Percentiles rank a stretch among this genome's conserved stretches.
phyloP scores from a whole-genome alignment of 2,329 filamentous ascomycete genomes.

The Colletotrichum tropicale region DNA sequence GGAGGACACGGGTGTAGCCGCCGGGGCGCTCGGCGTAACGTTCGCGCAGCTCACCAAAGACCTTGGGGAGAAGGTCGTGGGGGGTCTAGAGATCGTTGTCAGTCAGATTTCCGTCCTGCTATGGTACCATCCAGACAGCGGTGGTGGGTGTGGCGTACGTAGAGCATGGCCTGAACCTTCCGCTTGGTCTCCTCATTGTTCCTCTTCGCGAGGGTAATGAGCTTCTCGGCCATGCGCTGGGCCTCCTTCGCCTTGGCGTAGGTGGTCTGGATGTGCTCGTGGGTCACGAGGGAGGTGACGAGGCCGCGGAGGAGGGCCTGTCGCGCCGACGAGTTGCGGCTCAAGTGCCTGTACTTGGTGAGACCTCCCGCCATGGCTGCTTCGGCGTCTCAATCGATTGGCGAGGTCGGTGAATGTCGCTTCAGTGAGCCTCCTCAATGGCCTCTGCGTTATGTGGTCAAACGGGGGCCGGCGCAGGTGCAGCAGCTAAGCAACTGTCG shows the following conservation, averaged over 20 bases:
- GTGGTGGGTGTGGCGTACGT: conserved; percentile 58
- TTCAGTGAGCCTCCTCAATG: conserved; percentile 16
- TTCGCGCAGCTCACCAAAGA: conserved; percentile 81
- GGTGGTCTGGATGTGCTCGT: conserved; percentile 94
- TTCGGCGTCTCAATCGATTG: neutral
- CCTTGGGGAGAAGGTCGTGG: conserved; percentile 76
- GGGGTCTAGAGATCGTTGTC: conserved; percentile 58
- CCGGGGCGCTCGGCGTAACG: conserved; percentile 83
- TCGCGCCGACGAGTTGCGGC: conserved; percentile 84
- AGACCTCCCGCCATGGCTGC: conserved; percentile 79
- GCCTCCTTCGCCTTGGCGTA: conserved; percentile 98
- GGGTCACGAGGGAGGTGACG: conserved; percentile 90
- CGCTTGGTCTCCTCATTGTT: conserved; percentile 83
- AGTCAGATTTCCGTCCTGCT: neutral
- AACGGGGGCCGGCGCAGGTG: neutral
- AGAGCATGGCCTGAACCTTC: conserved; percentile 82
- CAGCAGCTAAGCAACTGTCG: conserved; percentile 22
- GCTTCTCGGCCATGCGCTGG: conserved; percentile 89
- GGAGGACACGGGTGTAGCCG: conserved; percentile 93
- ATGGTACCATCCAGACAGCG: neutral
- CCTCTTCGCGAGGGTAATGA: conserved; percentile 92
- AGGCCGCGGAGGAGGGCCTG: conserved; percentile 94
- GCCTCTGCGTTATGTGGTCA: neutral
- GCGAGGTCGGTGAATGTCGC: neutral
- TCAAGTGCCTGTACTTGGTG: conserved; percentile 87